Base-by-base conservation (phyloP, 179 eudicot species). In the Drosera spatulata region DNA sequence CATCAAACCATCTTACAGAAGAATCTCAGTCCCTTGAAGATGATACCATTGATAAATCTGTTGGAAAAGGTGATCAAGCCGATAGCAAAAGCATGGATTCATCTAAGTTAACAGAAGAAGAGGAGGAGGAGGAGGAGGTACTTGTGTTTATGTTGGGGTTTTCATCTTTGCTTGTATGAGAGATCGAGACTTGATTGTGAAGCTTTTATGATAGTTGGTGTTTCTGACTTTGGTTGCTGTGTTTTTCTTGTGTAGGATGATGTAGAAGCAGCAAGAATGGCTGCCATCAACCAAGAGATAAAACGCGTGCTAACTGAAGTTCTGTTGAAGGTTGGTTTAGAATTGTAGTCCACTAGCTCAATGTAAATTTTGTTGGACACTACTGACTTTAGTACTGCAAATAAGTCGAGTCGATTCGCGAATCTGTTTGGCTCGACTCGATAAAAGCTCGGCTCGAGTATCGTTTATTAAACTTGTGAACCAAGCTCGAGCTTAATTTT, bases 231-330 rank as follows among this genome's bases (percentile, higher is more conserved):
- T 14, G 53, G 51, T 38, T 62, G 14, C 48, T 41, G 11, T 53
- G 33, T 73, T 10, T 69, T 59, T 68, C 11, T 45, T 71, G 38
- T 73, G 62, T 61, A 93, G 99, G 99, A 86, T 53, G 66, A 79
- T 53, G 75, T 76, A 61, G 98, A 86, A 75, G 86, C 75, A 41
- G 81, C 84, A 71, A 84, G 76, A 80, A 78, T 84, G 60, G 90
- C 86, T 55, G 86, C 95, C 60, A 77, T 93, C 54, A 89, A 93
- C 70, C 88, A 81, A 77, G 95, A 93, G 78, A 85, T 93, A 78
- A 93, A 93, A 70, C 96, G 93, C 50, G 75, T 93, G 41, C 68
- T 93, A 55, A 93, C 99, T 45, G 96, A 93, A 78, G 96, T 93
- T 76, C 93, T 93, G 56, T 62, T 86, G 61, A 89, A 89, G 99